Evolutionary conservation across 345 rosid species (phyloP).

Genomic region (Gossypium bickii): DNA sequence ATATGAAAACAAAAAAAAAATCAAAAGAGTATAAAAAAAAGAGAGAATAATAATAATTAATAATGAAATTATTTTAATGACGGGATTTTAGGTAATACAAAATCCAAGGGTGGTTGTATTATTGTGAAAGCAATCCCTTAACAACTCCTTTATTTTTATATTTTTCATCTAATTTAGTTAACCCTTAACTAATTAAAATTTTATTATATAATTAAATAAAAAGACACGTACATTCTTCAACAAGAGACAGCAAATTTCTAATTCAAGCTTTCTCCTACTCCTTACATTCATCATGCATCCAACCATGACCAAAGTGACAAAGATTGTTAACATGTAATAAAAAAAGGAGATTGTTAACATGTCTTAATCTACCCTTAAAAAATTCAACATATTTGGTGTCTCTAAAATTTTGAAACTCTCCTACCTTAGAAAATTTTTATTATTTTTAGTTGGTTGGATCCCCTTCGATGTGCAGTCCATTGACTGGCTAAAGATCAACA

Average conservation of each 20-base stretch:
- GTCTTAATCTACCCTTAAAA: constrained; percentile 30
- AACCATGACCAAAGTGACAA: constrained; percentile 7
- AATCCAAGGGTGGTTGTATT: constrained; percentile 11
- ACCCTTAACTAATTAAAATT: not conserved
- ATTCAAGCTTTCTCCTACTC: not conserved
- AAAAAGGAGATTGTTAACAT: constrained; percentile 27
- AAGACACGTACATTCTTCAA: not conserved
- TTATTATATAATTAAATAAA: not conserved
- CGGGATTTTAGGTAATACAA: not conserved
- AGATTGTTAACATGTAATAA: constrained; percentile 33
- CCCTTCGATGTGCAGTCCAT: not conserved
- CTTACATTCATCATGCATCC: constrained; percentile 21
- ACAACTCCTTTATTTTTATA: not conserved
- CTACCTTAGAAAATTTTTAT: not conserved
- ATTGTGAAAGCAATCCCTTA: constrained; percentile 17
- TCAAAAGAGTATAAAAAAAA: too few species aligned
- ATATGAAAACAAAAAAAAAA: too few species aligned
- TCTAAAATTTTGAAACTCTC: not conserved
- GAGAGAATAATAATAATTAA: not conserved
- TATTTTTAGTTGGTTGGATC: not conserved
- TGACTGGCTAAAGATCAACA: too few species aligned
- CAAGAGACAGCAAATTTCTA: not conserved
- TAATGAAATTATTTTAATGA: not conserved
- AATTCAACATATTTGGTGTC: not conserved
- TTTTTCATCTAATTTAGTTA: not conserved